These are phyloP conservation scores for Somion occarium DNA, from an alignment of 1,284 basidiomycete species.

Conservation along the genomic window DNA sequence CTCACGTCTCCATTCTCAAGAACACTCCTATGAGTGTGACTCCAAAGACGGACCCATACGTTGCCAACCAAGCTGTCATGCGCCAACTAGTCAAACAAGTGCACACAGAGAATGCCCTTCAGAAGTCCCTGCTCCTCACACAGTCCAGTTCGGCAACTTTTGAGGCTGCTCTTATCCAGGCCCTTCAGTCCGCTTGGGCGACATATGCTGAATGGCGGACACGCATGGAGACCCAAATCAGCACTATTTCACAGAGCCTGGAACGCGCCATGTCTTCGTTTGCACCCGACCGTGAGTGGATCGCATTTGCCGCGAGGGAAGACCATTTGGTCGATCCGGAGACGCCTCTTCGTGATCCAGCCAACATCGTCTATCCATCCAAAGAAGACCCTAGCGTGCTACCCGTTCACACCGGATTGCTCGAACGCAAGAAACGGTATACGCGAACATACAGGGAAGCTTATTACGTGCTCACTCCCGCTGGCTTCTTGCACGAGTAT, in stretches of 20 bases:
- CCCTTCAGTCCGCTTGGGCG: conserved; percentile 95
- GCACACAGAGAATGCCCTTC: conserved; percentile 95
- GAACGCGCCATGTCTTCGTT: conserved; percentile 80
- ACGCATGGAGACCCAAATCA: conserved; percentile 77
- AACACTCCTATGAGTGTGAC: conserved; percentile 91
- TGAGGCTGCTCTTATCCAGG: conserved; percentile 93
- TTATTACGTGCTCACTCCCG: conserved; percentile 92
- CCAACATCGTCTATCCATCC: conserved; percentile 83
- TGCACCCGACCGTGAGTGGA: conserved; percentile 94
- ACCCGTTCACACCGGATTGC: conserved; percentile 85
- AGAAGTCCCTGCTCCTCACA: conserved; percentile 99
- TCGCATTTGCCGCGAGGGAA: conserved; percentile 89
- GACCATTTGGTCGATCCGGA: conserved; percentile 98
- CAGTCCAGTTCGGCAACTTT: conserved; percentile 98
- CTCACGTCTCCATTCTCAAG: conserved; percentile 87
- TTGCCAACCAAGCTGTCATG: conserved; percentile 77
- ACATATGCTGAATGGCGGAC: conserved; percentile 98
- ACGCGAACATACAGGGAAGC: conserved; percentile 86
- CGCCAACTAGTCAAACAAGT: conserved; percentile 93
- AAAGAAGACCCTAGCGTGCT: conserved; percentile 91
- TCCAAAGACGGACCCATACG: conserved; percentile 83
- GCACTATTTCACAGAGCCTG: conserved; percentile 78
- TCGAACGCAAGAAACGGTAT: conserved; percentile 98
- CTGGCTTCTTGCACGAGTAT: conserved; percentile 95
- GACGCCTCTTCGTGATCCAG: conserved; percentile 83